Conservation (phyloP, 371 early-diverging fungal species). For the Chytridiales sp. region DNA sequence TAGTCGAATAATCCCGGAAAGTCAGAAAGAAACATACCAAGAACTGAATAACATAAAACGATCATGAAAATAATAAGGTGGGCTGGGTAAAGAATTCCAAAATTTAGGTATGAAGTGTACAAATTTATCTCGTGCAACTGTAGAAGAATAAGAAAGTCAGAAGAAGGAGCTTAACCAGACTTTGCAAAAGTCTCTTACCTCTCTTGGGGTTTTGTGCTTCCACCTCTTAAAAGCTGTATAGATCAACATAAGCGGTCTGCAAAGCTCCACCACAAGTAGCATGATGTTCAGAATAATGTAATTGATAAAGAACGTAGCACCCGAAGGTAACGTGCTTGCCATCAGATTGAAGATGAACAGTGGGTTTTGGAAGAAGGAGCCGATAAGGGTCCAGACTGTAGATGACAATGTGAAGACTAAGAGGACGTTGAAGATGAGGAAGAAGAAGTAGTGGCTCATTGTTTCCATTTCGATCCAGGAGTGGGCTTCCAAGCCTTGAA, state of each 20-base stretch:
- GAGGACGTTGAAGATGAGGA: conserved; percentile 47
- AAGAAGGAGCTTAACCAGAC: not conserved
- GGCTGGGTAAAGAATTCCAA: conserved; percentile 41
- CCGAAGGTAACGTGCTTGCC: conserved; percentile 38
- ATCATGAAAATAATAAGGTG: conserved; percentile 45
- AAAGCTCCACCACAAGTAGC: conserved; percentile 38
- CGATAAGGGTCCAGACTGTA: conserved; percentile 22
- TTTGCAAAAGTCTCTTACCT: conserved; percentile 13
- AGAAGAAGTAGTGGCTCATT: conserved; percentile 44
- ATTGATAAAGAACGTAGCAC: conserved; percentile 47
- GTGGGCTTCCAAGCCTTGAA: conserved; percentile 36
- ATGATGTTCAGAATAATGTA: conserved; percentile 43
- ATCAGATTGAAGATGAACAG: conserved; percentile 29
- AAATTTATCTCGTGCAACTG: conserved; percentile 35
- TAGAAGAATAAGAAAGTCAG: not conserved
- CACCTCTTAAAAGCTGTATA: conserved; percentile 19
- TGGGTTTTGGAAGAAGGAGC: conserved; percentile 33
- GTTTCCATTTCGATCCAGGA: conserved; percentile 36
- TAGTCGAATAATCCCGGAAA: not conserved
- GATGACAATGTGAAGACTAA: conserved; percentile 41
- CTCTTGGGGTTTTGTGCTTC: conserved; percentile 36
- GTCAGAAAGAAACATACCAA: conserved; percentile 13
- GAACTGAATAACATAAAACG: conserved; percentile 39
- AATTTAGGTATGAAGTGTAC: conserved; percentile 37
- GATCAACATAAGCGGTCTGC: conserved; percentile 37